Evolutionary conservation across 345 rosid species (phyloP).

Genomic region (Iberis pinnata): DNA sequence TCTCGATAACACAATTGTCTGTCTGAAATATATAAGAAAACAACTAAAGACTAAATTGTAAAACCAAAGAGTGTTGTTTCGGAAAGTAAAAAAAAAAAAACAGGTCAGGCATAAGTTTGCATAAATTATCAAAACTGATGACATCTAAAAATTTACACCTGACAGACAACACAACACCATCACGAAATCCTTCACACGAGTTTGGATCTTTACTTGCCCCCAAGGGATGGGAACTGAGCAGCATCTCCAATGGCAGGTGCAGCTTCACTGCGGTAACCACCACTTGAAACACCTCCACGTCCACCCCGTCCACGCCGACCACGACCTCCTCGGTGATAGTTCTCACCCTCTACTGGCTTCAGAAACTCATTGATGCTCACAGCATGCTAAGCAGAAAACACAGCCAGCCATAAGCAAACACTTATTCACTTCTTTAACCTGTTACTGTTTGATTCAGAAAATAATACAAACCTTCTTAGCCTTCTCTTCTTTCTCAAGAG

Average conservation of each 20-base stretch:
- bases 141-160: conserved; percentile 31
- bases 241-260: conserved; percentile 75
- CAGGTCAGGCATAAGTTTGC: conserved; percentile 22
- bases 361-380: conserved; percentile 89
- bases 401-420: background rate
- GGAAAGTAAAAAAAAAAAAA: conserved; percentile 1
- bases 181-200: background rate
- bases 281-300: conserved; percentile 62
- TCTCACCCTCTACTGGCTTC: conserved; percentile 92
- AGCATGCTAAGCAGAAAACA: conserved; percentile 38
- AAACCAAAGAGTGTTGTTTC: too few relatives aligned
- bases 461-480: conserved; percentile 60
- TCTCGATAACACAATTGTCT: too few relatives aligned
- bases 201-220: conserved; percentile 46
- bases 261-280: conserved; percentile 34
- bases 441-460: background rate
- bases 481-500: conserved; percentile 91
- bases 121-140: conserved; percentile 18
- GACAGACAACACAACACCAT: conserved; percentile 23
- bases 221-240: conserved; percentile 85
- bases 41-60: too few relatives aligned
- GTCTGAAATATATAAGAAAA: too few relatives aligned
- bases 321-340: conserved; percentile 43
- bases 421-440: background rate
- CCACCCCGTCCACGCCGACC: conserved; percentile 73